Base-by-base conservation (phyloP, 495 filamentous ascomycete species). In the Penicillium arizonense region DNA sequence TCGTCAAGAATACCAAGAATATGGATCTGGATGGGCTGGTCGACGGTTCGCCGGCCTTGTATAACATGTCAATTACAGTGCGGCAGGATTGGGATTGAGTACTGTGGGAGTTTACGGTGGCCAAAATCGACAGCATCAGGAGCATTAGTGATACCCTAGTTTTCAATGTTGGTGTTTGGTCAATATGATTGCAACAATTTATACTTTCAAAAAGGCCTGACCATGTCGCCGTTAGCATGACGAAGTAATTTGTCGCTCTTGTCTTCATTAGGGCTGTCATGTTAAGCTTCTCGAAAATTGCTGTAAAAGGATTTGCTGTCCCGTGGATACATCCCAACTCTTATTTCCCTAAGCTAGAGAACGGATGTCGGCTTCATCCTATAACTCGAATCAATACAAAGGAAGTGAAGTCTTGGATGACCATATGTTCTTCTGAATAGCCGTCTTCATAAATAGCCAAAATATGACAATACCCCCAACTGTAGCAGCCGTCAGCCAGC, bases 1-100 rank as follows among this genome's bases (percentile, higher is more conserved):
- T 5, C 88, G 89, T 53, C 80, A 89, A 50, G 91, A 99, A 62
- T 97, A 97, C 68, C 82, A 89, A 44, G 94, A 99, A 68, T 67
- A 89, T 65, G 94, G 94, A 23, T 84, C 84, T 46, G 78, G 72
- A 20, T 97, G 89, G 90, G 78, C 87, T 20, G 82, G 79, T 32
- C 84, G 82, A 54, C 89, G 85, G 62, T 96, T 97, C 57, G 65
- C 80, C 21, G 78, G 77, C 30, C 56, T 50, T 14, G 30, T 65
- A 28, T 72, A 46, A 63, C 41, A 28, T 48, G 23, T 4, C 14
- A 47, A 14, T 10, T 16, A 18, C 14, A 10, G 30, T n/a, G n/a
- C 2, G 18, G n/a, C 13, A 7, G 8, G 18, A 12, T 8, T 34
- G 35, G 44, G 55, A 55, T 50, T 33, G 43, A 3, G 53, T 48